A percentile compares a stretch with the other conserved stretches of the same genome.
phyloP scores from a whole-genome alignment of 257 asterid genomes.

The Paraleonurus japonicus region DNA sequence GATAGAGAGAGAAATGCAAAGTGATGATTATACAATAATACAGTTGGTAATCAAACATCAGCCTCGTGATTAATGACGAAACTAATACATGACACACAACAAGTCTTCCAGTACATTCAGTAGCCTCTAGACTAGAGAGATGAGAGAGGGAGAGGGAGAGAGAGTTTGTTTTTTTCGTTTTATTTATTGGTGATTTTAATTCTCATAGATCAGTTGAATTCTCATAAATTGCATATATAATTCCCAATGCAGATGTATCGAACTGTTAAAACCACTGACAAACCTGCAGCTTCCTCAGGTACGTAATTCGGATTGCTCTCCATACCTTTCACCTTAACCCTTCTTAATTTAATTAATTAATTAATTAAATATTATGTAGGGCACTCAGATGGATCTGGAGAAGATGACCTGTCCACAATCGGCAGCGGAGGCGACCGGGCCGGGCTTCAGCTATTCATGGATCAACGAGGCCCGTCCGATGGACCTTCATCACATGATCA shows the following conservation, averaged over 20 bases:
- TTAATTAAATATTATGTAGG: conserved; percentile 27
- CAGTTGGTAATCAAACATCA: conserved; percentile 55
- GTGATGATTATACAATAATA: conserved; percentile 83
- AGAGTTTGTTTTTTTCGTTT: background rate
- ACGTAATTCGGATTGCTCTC: conserved; percentile 22
- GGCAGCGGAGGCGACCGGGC: conserved; percentile 43
- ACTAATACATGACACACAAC: conserved; percentile 33
- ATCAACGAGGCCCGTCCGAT: conserved; percentile 57
- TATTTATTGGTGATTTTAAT: background rate
- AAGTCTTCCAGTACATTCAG: conserved; percentile 21
- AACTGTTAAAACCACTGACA: conserved; percentile 95
- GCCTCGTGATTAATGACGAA: conserved; percentile 72
- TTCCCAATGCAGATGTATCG: conserved; percentile 81
- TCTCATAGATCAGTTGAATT: conserved; percentile 15
- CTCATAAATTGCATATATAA: conserved; percentile 21
- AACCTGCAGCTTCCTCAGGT: conserved; percentile 93
- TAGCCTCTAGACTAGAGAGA: background rate
- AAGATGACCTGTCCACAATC: conserved; percentile 66
- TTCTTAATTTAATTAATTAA: background rate
- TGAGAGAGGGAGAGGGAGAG: background rate
- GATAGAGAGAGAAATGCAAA: conserved; percentile 37
- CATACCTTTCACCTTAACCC: background rate
- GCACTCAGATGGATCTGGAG: conserved; percentile 87
- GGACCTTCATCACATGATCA: conserved; percentile 47
- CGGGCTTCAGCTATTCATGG: conserved; percentile 43